Evolutionary conservation across 2,329 filamentous ascomycete genomes (phyloP), one percentile per base, ranked within the genome.

Genomic region (Colletotrichum nymphaeae): DNA sequence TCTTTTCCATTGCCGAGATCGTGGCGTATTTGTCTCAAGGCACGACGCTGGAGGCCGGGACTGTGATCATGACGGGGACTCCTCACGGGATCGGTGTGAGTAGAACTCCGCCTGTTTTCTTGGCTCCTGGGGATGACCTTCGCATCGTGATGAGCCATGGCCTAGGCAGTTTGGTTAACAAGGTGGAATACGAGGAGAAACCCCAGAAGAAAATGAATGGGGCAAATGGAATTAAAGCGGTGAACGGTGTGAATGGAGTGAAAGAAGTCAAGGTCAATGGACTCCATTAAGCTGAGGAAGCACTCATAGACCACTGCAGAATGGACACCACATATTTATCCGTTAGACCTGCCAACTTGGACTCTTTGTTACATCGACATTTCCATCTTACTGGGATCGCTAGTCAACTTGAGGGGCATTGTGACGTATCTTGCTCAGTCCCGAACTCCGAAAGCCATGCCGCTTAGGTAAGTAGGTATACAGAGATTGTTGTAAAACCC

Each of bases 1-100:
- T 79, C n/a, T 80, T 79, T 30, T 70, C 69, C 4, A 79, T 87
- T 0, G 73, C 75, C 5, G 73, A 78, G 53, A 77, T 79, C 24
- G 69, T 80, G 6, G 74, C 75, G 1, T 78, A 78, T 30, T 46
- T 78, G 0, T 78, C 76, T 5, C 72, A 78, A 60, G 78, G 78
- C 12, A 78, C 76, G 1, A 80, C 78, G 1, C 64, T 80, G 42
- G 74, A 76, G 24, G 69, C 74, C 0, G 79, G 79, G 2, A 79
- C 78, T 1, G 76, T 80, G 4, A 80, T 80, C 12, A 62, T 80
- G 69, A 80, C 79, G 0, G 78, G 78, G 1, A 80, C 79, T 1
- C 78, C 79, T 7, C 74, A 76, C 42, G 76, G 76, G 1, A 76
- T 77, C 16, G 76, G 53, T 3, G 75, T 77, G 32, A 75, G 76